Conservation (phyloP, 73 alveolate species). For the Uronychia binucleata region DNA sequence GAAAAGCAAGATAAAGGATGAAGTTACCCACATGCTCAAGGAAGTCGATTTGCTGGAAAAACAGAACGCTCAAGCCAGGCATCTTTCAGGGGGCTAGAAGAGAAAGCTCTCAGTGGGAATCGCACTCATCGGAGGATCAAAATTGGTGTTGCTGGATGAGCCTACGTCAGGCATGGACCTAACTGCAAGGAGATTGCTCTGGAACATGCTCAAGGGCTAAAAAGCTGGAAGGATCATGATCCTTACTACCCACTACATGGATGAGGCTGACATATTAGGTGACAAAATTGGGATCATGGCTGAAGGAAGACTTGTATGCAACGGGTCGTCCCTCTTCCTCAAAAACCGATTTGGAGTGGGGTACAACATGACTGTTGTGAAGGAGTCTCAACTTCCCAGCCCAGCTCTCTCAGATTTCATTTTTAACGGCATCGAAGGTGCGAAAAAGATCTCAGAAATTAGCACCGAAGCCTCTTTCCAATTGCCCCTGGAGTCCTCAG, state of each 20-base stretch:
- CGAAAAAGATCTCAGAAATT: conserved; percentile 35
- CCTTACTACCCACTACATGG: conserved; percentile 90
- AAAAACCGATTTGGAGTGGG: conserved; percentile 86
- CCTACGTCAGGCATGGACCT: conserved; percentile 98
- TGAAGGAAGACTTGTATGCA: conserved; percentile 70
- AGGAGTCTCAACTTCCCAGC: conserved; percentile 38
- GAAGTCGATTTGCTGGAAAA: conserved; percentile 72
- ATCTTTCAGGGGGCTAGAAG: conserved; percentile 93
- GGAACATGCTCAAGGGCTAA: conserved; percentile 86
- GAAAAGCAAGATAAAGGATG: conserved; percentile 38
- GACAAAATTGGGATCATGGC: conserved; percentile 90
- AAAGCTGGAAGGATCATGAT: conserved; percentile 74
- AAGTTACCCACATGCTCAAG: conserved; percentile 60
- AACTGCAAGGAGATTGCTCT: conserved; percentile 85
- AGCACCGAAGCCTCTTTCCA: conserved; percentile 61
- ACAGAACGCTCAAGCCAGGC: conserved; percentile 62
- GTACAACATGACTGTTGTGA: conserved; percentile 82
- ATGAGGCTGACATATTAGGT: conserved; percentile 88
- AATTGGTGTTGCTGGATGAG: conserved; percentile 91
- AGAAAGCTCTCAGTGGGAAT: conserved; percentile 93
- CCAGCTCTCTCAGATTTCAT: conserved; percentile 40
- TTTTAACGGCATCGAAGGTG: conserved; percentile 15
- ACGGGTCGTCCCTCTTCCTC: conserved; percentile 73
- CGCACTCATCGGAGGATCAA: conserved; percentile 93
- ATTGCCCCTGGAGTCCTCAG: conserved; percentile 48